Base-by-base conservation (phyloP, 2,329 filamentous ascomycete genomes). In the Trichoderma afroharzianum region DNA sequence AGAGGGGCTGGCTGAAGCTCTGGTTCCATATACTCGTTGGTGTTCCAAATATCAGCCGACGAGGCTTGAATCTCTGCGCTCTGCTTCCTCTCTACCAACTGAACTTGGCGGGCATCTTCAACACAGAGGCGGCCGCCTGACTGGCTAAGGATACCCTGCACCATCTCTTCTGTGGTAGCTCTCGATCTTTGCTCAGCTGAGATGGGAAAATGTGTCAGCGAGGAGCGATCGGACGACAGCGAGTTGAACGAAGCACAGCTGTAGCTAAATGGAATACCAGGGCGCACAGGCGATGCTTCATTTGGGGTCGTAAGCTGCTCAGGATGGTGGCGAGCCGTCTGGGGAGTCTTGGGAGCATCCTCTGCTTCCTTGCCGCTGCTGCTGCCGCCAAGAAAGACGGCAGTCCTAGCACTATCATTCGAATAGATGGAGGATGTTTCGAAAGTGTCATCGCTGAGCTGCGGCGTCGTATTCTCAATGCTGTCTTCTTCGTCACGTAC, bases 171-270 rank as follows among this genome's bases (percentile, higher is more conserved):
- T 28, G 77, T 74, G 6, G 77, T 78, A 15, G 78, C 73, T 18
- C 77, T 75, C 18, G 75, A 72, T 28, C 69, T 73, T 58, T 72
- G 73, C 24, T 76, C 71, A 18, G 74, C 64, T n/a, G 73, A 68
- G n/a, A 79, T 79, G 6, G 77, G 77, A n/a, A 79, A 79, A 39
- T 75, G 76, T 26, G 75, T 76, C 58, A 79, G 55, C 4, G 77
- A 76, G 4, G 76, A 77, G 21, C 57, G 68, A n/a, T 66, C 61
- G 15, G 74, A 74, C 4, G 73, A 67, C 18, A 69, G 24, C 14
- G 73, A 74, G 26, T 43, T 72, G 64, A 72, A 33, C 8, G 74
- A 72, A 8, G 63, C 24, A 53, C 72, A 73, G 33, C 63, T 75
- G 26, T 73, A 70, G 14, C 55, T 68, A n/a, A 39, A 66, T 1